Conservation (phyloP, 2,329 filamentous ascomycete genomes). For the Pleomassaria siparia region DNA sequence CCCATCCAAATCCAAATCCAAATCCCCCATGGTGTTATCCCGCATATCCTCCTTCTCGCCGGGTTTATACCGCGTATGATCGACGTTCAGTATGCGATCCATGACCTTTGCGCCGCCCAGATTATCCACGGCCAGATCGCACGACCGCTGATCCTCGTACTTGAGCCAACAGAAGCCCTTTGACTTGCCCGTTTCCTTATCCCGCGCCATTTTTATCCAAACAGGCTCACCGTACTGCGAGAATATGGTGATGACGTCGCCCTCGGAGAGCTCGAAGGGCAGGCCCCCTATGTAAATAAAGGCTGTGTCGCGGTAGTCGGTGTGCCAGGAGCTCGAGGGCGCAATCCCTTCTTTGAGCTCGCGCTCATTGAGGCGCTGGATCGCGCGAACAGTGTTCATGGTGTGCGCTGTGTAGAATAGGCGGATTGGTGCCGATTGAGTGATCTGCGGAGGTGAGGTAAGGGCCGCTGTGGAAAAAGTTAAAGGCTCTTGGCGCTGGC, state of each 20-base stretch:
- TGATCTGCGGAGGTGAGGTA: background rate
- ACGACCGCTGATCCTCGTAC: constrained; percentile 96
- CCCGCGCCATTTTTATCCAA: constrained; percentile 86
- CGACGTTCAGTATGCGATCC: constrained; percentile 79
- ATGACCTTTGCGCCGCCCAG: constrained; percentile 81
- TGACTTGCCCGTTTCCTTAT: constrained; percentile 95
- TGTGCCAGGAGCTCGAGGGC: constrained; percentile 90
- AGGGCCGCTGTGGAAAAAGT: background rate
- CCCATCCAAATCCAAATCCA: no score
- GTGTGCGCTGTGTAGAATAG: constrained; percentile 20
- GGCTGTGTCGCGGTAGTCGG: constrained; percentile 95
- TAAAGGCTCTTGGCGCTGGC: background rate
- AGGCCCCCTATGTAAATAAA: constrained; percentile 96
- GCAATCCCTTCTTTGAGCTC: constrained; percentile 89
- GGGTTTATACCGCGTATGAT: constrained; percentile 89
- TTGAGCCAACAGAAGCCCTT: constrained; percentile 95
- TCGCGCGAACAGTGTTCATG: constrained; percentile 94
- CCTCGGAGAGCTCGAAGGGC: constrained; percentile 89
- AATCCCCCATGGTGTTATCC: constrained; percentile 58
- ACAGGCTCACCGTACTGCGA: constrained; percentile 95
- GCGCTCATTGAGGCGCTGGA: constrained; percentile 88
- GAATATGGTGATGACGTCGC: constrained; percentile 94
- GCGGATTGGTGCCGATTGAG: background rate
- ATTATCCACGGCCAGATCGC: constrained; percentile 94
- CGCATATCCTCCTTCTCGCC: constrained; percentile 74